These are phyloP conservation scores for Brachypodium distachyon DNA, from an alignment of 202 grass and related monocot species.

Conservation along the genomic window DNA sequence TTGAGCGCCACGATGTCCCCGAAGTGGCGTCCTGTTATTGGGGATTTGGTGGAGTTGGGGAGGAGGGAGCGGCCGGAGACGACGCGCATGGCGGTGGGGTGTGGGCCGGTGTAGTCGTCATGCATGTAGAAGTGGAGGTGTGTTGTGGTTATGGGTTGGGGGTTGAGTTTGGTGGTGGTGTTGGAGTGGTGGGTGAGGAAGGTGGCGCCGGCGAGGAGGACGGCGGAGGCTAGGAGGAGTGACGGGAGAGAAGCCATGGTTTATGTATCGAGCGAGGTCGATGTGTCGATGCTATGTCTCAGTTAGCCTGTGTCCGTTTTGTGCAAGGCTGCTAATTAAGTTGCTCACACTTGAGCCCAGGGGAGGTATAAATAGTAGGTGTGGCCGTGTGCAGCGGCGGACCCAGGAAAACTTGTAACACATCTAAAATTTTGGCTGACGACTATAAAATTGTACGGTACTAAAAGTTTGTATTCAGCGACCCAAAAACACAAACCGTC, in stretches of 20 bases:
- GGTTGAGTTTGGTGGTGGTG: neutral
- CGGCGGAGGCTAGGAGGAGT: neutral
- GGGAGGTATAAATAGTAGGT: too few relatives aligned
- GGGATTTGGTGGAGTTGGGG: neutral
- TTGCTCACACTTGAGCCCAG: too few relatives aligned
- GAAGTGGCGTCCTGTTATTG: neutral
- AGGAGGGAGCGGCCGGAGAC: neutral
- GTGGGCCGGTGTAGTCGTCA: constrained; percentile 27
- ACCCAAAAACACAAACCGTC: too few relatives aligned
- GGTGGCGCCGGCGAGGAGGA: neutral
- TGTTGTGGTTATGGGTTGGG: neutral
- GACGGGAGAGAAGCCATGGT: neutral
- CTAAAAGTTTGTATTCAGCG: too few relatives aligned
- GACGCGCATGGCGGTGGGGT: constrained; percentile 35
- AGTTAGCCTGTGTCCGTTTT: too few relatives aligned
- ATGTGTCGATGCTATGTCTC: neutral
- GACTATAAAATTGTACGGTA: too few relatives aligned
- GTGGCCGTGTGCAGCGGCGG: too few relatives aligned
- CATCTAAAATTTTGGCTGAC: too few relatives aligned
- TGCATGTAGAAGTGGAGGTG: constrained; percentile 63
- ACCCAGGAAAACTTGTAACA: too few relatives aligned
- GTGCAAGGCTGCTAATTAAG: too few relatives aligned
- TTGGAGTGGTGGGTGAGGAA: neutral
- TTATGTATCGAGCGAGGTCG: too few relatives aligned
- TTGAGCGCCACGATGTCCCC: constrained; percentile 49